Percentiles rank a stretch among this genome's conserved stretches.
These are phyloP conservation scores for Cytospora piceicola DNA, from an alignment of 2,329 filamentous ascomycete genomes.

Conservation along the genomic window DNA sequence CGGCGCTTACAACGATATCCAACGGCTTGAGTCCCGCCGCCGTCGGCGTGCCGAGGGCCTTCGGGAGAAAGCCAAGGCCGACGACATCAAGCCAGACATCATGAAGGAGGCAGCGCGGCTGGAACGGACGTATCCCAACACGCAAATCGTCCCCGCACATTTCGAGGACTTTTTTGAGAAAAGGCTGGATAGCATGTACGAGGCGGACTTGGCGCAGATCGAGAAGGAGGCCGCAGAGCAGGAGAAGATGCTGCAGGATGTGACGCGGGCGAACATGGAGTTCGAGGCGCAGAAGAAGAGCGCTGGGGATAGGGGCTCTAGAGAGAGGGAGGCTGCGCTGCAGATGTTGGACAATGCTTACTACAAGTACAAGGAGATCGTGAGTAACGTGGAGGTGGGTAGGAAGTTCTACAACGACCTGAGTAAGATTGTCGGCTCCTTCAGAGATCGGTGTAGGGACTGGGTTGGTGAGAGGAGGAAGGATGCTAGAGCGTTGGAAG, in stretches of 20 bases:
- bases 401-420: slow-evolving; percentile 98
- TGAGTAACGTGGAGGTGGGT: slow-evolving; percentile 87
- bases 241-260: slow-evolving; percentile 67
- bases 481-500: slow-evolving; percentile 79
- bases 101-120: slow-evolving; percentile 81
- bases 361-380: slow-evolving; percentile 94
- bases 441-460: slow-evolving; percentile 74
- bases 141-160: slow-evolving; percentile 81
- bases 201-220: slow-evolving; percentile 73
- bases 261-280: slow-evolving; percentile 76
- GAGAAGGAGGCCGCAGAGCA: slow-evolving; percentile 77
- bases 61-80: slow-evolving; percentile 76
- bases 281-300: slow-evolving; percentile 74
- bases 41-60: slow-evolving; percentile 79
- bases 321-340: slow-evolving; percentile 81
- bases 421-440: slow-evolving; percentile 79
- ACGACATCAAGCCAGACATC: slow-evolving; percentile 88
- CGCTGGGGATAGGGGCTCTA: slow-evolving; percentile 63
- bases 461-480: slow-evolving; percentile 82
- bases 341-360: slow-evolving; percentile 91
- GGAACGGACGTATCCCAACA: slow-evolving; percentile 84
- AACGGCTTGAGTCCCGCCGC: slow-evolving; percentile 78
- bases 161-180: slow-evolving; percentile 91
- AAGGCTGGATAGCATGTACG: slow-evolving; percentile 75
- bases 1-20: slow-evolving; percentile 81